Conservation (phyloP, 345 rosid genomes). For the Populus nigra region DNA sequence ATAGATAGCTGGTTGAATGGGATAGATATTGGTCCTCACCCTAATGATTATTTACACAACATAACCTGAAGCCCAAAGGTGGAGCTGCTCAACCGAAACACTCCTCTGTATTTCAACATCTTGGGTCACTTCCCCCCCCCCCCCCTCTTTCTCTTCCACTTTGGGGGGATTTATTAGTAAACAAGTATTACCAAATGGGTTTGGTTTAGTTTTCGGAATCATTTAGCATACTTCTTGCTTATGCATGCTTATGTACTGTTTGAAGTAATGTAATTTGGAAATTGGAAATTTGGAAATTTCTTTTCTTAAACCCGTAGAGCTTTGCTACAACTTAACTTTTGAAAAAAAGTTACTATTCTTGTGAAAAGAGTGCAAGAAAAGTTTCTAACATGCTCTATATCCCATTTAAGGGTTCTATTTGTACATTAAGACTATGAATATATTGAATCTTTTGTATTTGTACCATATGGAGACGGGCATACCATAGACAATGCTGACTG, state of each 20-base stretch:
- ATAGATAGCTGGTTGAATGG: constrained; percentile 69
- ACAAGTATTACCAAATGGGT: not conserved
- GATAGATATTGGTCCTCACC: constrained; percentile 92
- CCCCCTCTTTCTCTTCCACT: not conserved
- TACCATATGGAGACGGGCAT: constrained; percentile 3
- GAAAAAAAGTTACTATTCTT: constrained; percentile 1
- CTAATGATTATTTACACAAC: constrained; percentile 65
- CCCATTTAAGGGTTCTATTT: constrained; percentile 4
- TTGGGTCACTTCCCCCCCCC: constrained; percentile 37
- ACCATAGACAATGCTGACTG: not conserved
- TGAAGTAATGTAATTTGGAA: not conserved
- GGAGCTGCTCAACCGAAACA: constrained; percentile 41
- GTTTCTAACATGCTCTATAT: constrained; percentile 9
- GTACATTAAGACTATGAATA: constrained; percentile 8
- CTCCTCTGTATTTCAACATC: constrained; percentile 81
- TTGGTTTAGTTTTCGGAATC: not conserved
- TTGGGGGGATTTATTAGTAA: not conserved
- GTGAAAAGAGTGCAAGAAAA: not conserved
- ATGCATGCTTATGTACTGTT: not conserved
- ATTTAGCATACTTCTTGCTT: not conserved
- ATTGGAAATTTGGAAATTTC: not conserved
- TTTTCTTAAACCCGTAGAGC: not conserved
- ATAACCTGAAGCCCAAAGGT: constrained; percentile 34
- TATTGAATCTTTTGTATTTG: not conserved
- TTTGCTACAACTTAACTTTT: not conserved